Percentiles rank a stretch among this genome's conserved stretches.
Conservation (phyloP, 108 stramenopile species). For the Cyclostephanos tholiformis region DNA sequence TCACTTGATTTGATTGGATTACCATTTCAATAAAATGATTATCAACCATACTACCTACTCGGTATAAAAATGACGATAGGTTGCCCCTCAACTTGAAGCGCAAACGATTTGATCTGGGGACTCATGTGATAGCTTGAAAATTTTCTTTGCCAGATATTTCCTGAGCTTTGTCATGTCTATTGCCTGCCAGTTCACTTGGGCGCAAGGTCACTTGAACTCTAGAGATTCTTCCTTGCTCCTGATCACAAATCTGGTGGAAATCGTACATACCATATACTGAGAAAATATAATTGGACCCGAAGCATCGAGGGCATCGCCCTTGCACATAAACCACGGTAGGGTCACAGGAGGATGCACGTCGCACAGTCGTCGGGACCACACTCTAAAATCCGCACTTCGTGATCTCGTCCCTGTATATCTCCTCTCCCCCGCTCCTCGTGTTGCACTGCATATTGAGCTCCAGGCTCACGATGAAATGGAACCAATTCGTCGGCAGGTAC, state of each 20-base stretch:
- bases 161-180: not conserved
- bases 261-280: too few species aligned
- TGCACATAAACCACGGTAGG: not conserved
- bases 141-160: too few species aligned
- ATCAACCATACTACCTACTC: too few species aligned
- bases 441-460: conserved; percentile 97
- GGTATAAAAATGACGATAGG: too few species aligned
- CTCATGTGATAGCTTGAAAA: not conserved
- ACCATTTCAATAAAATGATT: too few species aligned
- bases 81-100: too few species aligned
- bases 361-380: not conserved
- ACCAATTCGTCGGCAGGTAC: conserved; percentile 96
- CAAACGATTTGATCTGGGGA: too few species aligned
- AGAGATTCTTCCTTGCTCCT: not conserved
- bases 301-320: not conserved
- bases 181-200: not conserved
- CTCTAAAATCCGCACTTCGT: conserved; percentile 55
- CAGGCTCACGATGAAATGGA: conserved; percentile 95
- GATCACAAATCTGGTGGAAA: not conserved
- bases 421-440: conserved; percentile 81
- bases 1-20: conserved; percentile 26
- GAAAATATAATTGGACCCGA: not conserved
- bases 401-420: conserved; percentile 47
- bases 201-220: not conserved
- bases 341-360: not conserved